Evolutionary conservation across 495 filamentous ascomycete genomes (phyloP).

Genomic region (Trichoderma orchidacearum): DNA sequence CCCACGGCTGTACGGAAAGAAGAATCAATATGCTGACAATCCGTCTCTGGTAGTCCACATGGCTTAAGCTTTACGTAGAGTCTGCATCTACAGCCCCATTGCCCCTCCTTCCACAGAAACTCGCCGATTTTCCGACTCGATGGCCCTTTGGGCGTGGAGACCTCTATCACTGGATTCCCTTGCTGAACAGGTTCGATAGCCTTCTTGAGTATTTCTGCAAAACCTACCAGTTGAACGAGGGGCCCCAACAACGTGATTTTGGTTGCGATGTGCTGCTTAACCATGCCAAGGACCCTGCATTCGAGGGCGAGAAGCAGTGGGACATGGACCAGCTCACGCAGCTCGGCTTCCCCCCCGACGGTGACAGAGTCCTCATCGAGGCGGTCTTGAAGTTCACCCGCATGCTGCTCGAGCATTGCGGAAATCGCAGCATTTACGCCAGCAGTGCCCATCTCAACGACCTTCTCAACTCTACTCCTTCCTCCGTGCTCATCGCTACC

Average conservation of each 20-base stretch:
- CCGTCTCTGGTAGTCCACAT: constrained; percentile 56
- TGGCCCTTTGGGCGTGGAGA: constrained; percentile 98
- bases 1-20: constrained; percentile 7
- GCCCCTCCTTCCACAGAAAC: constrained; percentile 59
- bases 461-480: constrained; percentile 73
- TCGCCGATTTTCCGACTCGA: constrained; percentile 66
- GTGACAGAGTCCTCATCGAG: constrained; percentile 67
- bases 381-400: constrained; percentile 71
- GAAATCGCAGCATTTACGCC: constrained; percentile 89
- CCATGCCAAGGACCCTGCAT: constrained; percentile 26
- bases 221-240: constrained; percentile 67
- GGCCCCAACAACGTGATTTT: constrained; percentile 69
- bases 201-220: constrained; percentile 70
- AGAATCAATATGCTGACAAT: constrained; percentile 17
- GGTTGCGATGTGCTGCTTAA: constrained; percentile 44
- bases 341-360: constrained; percentile 54
- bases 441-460: constrained; percentile 79
- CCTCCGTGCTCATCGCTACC: constrained; percentile 58
- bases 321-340: constrained; percentile 33
- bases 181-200: constrained; percentile 87
- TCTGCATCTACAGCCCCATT: constrained; percentile 54
- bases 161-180: constrained; percentile 93
- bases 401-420: constrained; percentile 83
- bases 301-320: constrained; percentile 23
- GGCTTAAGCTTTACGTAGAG: constrained; percentile 63